Base-by-base conservation (phyloP, 108 stramenopile species). In the Cylindrotheca closterium region DNA sequence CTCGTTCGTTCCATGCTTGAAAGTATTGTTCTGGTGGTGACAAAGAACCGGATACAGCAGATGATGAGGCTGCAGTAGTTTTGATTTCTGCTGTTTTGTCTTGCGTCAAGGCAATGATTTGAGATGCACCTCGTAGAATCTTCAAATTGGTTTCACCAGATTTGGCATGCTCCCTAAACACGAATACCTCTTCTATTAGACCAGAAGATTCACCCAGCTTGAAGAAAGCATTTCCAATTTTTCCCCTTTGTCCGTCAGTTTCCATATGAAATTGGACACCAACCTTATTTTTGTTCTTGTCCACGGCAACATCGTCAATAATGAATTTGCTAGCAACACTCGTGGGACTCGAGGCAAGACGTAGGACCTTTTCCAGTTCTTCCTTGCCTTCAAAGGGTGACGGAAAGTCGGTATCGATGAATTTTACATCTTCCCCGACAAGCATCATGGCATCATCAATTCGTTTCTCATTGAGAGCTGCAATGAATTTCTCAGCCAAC, bases 1-100 rank as follows among this genome's bases (percentile, higher is more conserved):
- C 85, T 19, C 89, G 83, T 21, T 70, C 47, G 58, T 89, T 94
- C 92, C 92, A 94, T 51, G 84, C 82, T n/a, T 61, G 67, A 73
- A 82, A 84, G 56, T 84, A 87, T 51, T 67, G 31, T 53, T 79
- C 75, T 8, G 83, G 78, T 15, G 67, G 31, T 64, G 51, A 21
- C 15, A 32, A n/a, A 18, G 47, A 29, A 27, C 63, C 37, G 34
- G 53, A 50, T 25, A 12, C 45, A 58, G 42, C 1, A 45, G 46
- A 48, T 21, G 58, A 23, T 21, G 42, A 19, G n/a, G n/a, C 28
- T 51, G 21, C 3, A 7, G 24, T 51, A 7, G n/a, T 25, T 19
- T 34, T 51, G 8, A 25, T 54, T 27, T 31, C 53, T 5, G 3
- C 33, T 47, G 21, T 21, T 28, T 42, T 67, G 31, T 25, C 7